phyloP scores from a whole-genome alignment of 768 basidiomycete species.

The Kwoniella botswanensis region DNA sequence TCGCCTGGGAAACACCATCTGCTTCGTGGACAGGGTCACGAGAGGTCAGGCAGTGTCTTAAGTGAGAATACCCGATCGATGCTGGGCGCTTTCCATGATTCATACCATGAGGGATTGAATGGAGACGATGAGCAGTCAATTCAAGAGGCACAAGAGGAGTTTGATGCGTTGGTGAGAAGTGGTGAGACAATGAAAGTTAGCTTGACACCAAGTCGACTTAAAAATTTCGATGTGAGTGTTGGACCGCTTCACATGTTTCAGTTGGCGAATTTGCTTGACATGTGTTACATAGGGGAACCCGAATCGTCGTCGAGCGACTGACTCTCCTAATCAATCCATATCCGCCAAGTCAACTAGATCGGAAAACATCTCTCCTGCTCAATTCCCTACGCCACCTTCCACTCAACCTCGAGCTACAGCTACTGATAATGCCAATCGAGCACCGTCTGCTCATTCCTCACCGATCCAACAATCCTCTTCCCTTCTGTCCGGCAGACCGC shows the following conservation, averaged over 20 bases:
- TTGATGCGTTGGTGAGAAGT: slow-evolving; percentile 90
- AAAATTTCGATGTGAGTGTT: slow-evolving; percentile 83
- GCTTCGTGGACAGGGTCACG: slow-evolving; percentile 26
- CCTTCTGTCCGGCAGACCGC: neutral
- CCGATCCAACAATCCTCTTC: slow-evolving; percentile 1
- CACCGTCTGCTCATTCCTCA: neutral
- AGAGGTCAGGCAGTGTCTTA: slow-evolving; percentile 38
- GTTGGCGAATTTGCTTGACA: neutral
- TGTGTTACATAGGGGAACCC: slow-evolving; percentile 1
- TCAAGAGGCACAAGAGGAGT: slow-evolving; percentile 66
- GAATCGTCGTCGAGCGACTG: slow-evolving; percentile 8
- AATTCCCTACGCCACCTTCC: slow-evolving; percentile 5
- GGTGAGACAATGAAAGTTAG: slow-evolving; percentile 93
- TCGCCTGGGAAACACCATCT: slow-evolving; percentile 10
- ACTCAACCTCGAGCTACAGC: neutral
- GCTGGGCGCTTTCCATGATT: slow-evolving; percentile 44
- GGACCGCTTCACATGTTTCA: neutral
- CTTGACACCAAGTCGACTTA: slow-evolving; percentile 89
- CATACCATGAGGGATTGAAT: slow-evolving; percentile 13
- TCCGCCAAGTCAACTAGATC: slow-evolving; percentile 8
- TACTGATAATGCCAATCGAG: neutral
- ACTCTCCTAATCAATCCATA: slow-evolving; percentile 11
- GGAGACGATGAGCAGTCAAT: slow-evolving; percentile 24
- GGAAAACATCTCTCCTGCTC: neutral
- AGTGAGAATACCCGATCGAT: slow-evolving; percentile 40